These are phyloP conservation scores for Pythium utonaiense DNA, from an alignment of 352 stramenopile species.

Conservation along the genomic window DNA sequence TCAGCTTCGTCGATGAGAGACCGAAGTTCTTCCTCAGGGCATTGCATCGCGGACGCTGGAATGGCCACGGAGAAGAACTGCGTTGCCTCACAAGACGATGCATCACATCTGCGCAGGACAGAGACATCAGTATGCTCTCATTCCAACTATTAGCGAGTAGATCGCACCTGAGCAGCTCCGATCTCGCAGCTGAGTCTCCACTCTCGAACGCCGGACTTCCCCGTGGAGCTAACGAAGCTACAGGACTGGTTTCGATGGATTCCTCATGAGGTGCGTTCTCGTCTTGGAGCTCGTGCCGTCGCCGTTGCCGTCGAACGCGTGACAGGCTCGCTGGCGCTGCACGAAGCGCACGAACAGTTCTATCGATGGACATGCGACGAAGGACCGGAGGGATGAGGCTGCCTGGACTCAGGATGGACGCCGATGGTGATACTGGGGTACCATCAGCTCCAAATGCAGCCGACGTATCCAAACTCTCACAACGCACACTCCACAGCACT, in stretches of 20 bases:
- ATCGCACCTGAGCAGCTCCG: neutral
- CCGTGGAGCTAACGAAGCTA: neutral
- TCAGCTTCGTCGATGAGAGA: conserved; percentile 22
- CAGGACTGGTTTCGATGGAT: neutral
- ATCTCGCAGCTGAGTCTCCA: neutral
- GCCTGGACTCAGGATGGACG: neutral
- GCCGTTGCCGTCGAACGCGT: conserved; percentile 14
- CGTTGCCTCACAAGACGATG: neutral
- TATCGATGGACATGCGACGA: conserved; percentile 7
- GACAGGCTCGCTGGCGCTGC: conserved; percentile 13
- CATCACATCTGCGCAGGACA: conserved; percentile 2
- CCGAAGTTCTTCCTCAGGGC: conserved; percentile 11
- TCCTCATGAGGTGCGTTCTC: neutral
- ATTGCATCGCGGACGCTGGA: neutral
- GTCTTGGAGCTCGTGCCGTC: conserved; percentile 21
- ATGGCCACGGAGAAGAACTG: neutral
- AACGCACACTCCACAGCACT: conserved; percentile 22
- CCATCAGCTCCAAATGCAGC: neutral
- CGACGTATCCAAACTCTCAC: conserved; percentile 4
- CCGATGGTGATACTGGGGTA: neutral
- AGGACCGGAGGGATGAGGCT: conserved; percentile 8
- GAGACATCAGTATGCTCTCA: too few species aligned
- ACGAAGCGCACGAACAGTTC: conserved; percentile 10
- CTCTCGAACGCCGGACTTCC: neutral
- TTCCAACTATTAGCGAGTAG: neutral